phyloP scores from a whole-genome alignment of 2,329 filamentous ascomycete genomes.

The Gliomastix tumulicola region DNA sequence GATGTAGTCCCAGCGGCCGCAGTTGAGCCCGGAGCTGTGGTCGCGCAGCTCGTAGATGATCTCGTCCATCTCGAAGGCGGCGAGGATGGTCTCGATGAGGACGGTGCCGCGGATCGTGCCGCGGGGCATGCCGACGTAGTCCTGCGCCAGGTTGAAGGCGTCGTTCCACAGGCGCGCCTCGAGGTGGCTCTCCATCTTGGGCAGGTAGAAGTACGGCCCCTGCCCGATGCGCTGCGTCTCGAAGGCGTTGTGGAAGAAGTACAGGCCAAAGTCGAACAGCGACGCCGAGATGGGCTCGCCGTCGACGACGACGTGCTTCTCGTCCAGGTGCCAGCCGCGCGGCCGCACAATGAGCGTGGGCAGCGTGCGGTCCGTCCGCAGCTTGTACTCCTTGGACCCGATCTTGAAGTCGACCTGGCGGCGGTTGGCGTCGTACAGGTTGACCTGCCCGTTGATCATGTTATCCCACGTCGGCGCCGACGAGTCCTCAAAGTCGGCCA shows the following conservation, averaged over 20 bases:
- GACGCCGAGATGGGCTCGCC: conserved; percentile 89
- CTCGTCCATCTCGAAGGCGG: conserved; percentile 99
- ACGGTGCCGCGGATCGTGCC: conserved; percentile 94
- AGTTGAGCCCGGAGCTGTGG: conserved; percentile 94
- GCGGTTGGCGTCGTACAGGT: conserved; percentile 93
- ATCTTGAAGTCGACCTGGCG: conserved; percentile 95
- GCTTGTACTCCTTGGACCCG: conserved; percentile 93
- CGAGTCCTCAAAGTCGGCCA: conserved; percentile 95
- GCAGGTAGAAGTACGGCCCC: conserved; percentile 96
- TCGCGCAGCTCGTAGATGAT: conserved; percentile 99
- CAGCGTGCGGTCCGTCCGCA: conserved; percentile 77
- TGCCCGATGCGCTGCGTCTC: conserved; percentile 78
- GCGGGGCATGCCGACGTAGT: conserved; percentile 81
- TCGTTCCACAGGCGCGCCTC: conserved; percentile 98
- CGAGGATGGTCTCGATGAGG: conserved; percentile 94
- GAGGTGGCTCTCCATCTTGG: conserved; percentile 96
- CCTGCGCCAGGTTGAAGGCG: conserved; percentile 91
- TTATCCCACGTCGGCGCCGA: conserved; percentile 97
- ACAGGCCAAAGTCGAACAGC: conserved; percentile 95
- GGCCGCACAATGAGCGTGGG: conserved; percentile 92
- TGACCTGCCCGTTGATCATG: conserved; percentile 98
- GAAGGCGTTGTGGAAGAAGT: conserved; percentile 97
- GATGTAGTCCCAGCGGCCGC: conserved; percentile 99
- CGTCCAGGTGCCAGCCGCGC: conserved; percentile 94
- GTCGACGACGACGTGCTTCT: conserved; percentile 96